Base-by-base conservation (phyloP, 2,329 filamentous ascomycete species). In the Paraconiothyrium sp. region DNA sequence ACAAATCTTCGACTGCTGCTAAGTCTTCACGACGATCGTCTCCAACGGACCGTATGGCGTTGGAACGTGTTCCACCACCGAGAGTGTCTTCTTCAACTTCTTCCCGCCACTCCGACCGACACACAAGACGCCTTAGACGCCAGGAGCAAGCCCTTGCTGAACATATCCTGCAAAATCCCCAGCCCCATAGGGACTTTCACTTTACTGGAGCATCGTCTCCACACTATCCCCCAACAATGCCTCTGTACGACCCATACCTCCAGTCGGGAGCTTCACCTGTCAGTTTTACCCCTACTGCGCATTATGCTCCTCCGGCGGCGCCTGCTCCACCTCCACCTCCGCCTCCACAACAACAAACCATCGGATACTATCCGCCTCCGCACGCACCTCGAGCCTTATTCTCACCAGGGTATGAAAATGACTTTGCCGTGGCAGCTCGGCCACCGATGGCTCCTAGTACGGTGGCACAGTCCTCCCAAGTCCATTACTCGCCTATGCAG, bases 141-240 rank as follows among this genome's bases (percentile, higher is more conserved):
- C 76, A 76, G 58, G 75, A 78, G 55, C 70, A 70, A 48, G 72
- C 76, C 34, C 62, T 77, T n/a, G 67, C 71, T 34, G 70, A 73
- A 48, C 76, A 80, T 57, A 64, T 78, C 14, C 61, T 78, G 9
- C 74, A 78, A 49, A 75, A 68, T 27, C 78, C 78, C 39, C 74
- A 75, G 60, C 76, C 78, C 11, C 72, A 76, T 14, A 66, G 71
- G 51, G 70, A 71, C 35, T 71, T 76, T 47, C 72, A 73, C 47
- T 73, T 74, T 55, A 63, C 64, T 32, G 71, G 67, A 44, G 69
- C 61, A 3, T 61, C 70, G 30, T 75, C 74, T 44, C 67, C 73
- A 22, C 61, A 67, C 30, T 55, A 64, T 13, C 65, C 68, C 7
- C 64, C 70, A 37, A 54, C 72, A 30, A 69, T 74, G 64, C 73